Evolutionary conservation across 495 filamentous ascomycete genomes (phyloP).

Genomic region (Letharia lupina): DNA sequence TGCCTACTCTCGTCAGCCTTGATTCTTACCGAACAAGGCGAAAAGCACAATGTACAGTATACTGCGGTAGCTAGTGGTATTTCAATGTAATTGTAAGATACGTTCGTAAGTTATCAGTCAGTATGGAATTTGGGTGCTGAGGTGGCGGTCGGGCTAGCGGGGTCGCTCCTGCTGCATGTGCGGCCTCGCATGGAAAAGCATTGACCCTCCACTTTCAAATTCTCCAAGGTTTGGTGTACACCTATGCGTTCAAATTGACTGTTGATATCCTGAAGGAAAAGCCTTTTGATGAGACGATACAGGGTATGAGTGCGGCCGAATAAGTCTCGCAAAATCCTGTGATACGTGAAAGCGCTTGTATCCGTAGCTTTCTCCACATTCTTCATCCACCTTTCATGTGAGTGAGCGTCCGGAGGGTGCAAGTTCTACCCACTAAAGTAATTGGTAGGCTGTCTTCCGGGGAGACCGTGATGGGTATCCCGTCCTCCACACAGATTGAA

Average conservation of each 20-base stretch:
- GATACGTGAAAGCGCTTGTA: neutral
- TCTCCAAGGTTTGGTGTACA: neutral
- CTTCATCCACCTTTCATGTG: neutral
- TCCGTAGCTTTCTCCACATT: neutral
- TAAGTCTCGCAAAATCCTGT: neutral
- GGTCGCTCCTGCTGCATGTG: neutral
- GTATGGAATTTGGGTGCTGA: neutral
- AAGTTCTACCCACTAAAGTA: neutral
- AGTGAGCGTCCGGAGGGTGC: neutral
- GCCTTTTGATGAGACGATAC: neutral
- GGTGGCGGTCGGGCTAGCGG: neutral
- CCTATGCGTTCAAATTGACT: neutral
- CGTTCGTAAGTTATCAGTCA: neutral
- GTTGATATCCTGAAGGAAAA: neutral
- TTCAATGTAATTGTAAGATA: neutral
- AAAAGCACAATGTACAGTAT: neutral
- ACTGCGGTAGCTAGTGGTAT: neutral
- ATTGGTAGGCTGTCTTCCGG: neutral
- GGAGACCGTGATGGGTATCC: neutral
- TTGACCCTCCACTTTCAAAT: neutral
- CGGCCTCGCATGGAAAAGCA: too few species aligned
- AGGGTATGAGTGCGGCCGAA: neutral
- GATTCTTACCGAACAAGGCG: neutral
- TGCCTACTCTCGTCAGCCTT: neutral
- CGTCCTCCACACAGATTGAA: neutral